phyloP scores from a whole-genome alignment of 805 yeast genomes.

The Starmera caribaea region DNA sequence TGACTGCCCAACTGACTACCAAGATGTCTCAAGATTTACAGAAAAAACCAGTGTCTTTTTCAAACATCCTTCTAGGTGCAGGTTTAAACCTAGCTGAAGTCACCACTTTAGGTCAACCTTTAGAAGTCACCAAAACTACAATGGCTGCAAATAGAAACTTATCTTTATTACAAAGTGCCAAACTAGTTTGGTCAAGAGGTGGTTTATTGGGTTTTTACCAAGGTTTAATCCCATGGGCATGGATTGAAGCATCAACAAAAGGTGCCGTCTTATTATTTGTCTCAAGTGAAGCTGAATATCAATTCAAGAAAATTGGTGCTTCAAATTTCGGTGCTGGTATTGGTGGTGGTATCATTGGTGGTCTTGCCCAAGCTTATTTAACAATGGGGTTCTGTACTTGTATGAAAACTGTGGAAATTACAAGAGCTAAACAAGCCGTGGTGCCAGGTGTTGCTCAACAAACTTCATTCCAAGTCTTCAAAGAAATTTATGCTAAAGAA shows the following conservation, averaged over 20 bases:
- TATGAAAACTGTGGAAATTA: slow-evolving; percentile 98
- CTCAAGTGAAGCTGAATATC: slow-evolving; percentile 85
- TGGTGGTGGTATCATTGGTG: slow-evolving; percentile 93
- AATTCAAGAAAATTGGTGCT: slow-evolving; percentile 52
- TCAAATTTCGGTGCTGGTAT: slow-evolving; percentile 78
- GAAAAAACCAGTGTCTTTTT: slow-evolving; percentile 80
- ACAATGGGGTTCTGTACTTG: slow-evolving; percentile 98
- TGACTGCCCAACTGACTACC: neutral
- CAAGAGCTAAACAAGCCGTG: slow-evolving; percentile 70
- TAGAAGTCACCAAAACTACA: slow-evolving; percentile 93
- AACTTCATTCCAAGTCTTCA: slow-evolving; percentile 78
- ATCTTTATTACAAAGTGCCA: slow-evolving; percentile 54
- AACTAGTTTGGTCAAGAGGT: slow-evolving; percentile 86
- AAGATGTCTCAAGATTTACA: slow-evolving; percentile 29
- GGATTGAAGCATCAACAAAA: slow-evolving; percentile 99
- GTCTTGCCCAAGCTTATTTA: slow-evolving; percentile 90
- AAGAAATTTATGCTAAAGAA: slow-evolving; percentile 72
- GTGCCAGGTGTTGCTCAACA: slow-evolving; percentile 59
- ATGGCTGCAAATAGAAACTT: slow-evolving; percentile 94
- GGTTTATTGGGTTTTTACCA: slow-evolving; percentile 91
- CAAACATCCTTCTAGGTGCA: slow-evolving; percentile 89
- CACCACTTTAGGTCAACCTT: slow-evolving; percentile 92
- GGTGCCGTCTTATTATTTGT: slow-evolving; percentile 94
- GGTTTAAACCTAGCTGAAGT: slow-evolving; percentile 89
- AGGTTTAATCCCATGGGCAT: slow-evolving; percentile 98